Base-by-base conservation (phyloP, 257 asterid species). In the Voacanga thouarsii region DNA sequence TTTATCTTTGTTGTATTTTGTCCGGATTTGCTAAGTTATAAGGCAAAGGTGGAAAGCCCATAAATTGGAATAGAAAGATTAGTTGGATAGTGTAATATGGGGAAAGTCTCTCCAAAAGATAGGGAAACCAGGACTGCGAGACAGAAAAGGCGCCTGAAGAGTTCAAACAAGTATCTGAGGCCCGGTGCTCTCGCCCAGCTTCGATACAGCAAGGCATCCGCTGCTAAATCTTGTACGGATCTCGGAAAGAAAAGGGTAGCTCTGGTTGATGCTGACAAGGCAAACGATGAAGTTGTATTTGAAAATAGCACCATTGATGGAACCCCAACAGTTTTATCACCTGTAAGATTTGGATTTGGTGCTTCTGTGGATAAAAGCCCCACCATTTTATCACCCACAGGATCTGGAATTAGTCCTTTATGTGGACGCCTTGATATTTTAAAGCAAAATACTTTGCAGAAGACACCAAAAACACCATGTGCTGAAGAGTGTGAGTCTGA, bases 161-260 rank as follows among this genome's bases (percentile, higher is more conserved):
- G 82, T 78, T 82, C 85, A 8, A 86, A 74, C 68, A 93, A 88
- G 88, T 91, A 87, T 81, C 82, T 93, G 87, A 93, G 85, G 80
- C 98, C 98, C 3, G 98, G 98, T 71, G 97, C 96, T 49, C 96
- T 93, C 28, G 97, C 96, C 26, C 98, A 88, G 87, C 86, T 91
- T 57, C 95, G 97, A 12, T 80, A 89, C 82, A 91, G 74, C 81
- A 90, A 87, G 92, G 91, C 89, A 8, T 86, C 87, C 12, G 89
- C 94, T 78, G 82, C 96, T 21, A 91, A 95, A 77, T 83, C 92
- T 24, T 91, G 97, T 85, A 85, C 94, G 11, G 93, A 91, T 88
- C 84, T 93, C 23, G 96, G 91, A 82, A 93, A 90, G 89, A 91
- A 87, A 84, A 87, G 96, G 79, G 90, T 91, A 55, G 96, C 88